A percentile compares a stretch with the other conserved stretches of the same genome.
phyloP scores from a whole-genome alignment of 2,329 filamentous ascomycete genomes.

The Lecanoromycetidae sp. region DNA sequence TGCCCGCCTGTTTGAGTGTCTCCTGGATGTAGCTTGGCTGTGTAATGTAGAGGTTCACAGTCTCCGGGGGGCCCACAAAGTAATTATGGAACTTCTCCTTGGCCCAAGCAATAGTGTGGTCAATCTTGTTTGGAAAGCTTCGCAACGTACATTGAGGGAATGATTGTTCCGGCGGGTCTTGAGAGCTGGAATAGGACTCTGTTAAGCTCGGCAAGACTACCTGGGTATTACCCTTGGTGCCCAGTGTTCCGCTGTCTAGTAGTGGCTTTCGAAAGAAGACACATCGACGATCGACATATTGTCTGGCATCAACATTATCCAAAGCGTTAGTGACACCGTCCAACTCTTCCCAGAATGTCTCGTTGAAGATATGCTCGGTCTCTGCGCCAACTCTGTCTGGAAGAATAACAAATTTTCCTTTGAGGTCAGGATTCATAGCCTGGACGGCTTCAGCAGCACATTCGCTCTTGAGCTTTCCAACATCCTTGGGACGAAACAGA shows the following conservation, averaged over 20 bases:
- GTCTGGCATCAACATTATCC: constrained; percentile 93
- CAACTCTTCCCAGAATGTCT: constrained; percentile 75
- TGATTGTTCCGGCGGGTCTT: constrained; percentile 94
- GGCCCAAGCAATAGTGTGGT: constrained; percentile 97
- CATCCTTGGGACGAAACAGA: constrained; percentile 84
- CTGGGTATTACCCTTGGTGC: constrained; percentile 97
- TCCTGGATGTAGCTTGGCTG: constrained; percentile 82
- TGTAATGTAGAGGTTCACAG: constrained; percentile 84
- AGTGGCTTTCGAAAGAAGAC: constrained; percentile 98
- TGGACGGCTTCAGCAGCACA: constrained; percentile 81
- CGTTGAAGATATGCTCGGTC: constrained; percentile 89
- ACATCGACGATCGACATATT: constrained; percentile 89
- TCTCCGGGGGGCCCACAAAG: constrained; percentile 87
- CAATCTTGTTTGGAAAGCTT: constrained; percentile 96
- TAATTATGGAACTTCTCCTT: constrained; percentile 90
- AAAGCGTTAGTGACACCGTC: constrained; percentile 94
- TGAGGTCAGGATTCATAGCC: constrained; percentile 87
- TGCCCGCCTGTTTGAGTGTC: constrained; percentile 82
- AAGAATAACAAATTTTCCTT: constrained; percentile 71
- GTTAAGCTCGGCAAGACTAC: constrained; percentile 84
- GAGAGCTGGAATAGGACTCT: constrained; percentile 93
- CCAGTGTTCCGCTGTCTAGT: constrained; percentile 92
- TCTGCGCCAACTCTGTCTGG: constrained; percentile 85
- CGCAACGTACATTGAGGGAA: constrained; percentile 98
- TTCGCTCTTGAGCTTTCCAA: constrained; percentile 93